Percentiles rank a stretch among this genome's conserved stretches.
These are phyloP conservation scores for Galerina sulciceps DNA, from an alignment of 768 basidiomycete genomes.

Conservation along the genomic window DNA sequence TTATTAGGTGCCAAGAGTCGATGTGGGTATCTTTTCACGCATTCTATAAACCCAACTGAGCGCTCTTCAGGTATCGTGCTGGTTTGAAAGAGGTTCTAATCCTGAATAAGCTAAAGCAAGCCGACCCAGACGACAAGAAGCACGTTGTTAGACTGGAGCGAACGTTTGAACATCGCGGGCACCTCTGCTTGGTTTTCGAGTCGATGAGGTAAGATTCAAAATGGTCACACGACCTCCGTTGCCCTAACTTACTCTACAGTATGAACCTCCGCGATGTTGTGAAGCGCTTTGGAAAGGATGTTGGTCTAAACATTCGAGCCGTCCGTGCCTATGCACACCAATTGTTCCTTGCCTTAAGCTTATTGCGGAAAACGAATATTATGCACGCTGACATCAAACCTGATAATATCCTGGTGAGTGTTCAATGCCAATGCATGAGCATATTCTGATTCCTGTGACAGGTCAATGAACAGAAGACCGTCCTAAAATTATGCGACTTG, in stretches of 20 bases:
- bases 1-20: conserved; percentile 92
- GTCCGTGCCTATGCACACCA: conserved; percentile 99
- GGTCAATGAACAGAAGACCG: conserved; percentile 95
- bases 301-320: conserved; percentile 93
- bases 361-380: conserved; percentile 87
- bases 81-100: conserved; percentile 93
- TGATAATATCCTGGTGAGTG: conserved; percentile 90
- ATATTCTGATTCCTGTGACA: conserved; percentile 31
- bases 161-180: conserved; percentile 97
- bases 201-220: conserved; percentile 71
- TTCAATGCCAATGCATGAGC: background rate
- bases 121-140: conserved; percentile 96
- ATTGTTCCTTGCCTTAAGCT: conserved; percentile 84
- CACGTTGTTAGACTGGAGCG: conserved; percentile 92
- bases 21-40: conserved; percentile 65
- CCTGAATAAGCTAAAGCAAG: conserved; percentile 81
- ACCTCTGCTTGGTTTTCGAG: conserved; percentile 96
- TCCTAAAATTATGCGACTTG: conserved; percentile 93
- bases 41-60: conserved; percentile 1
- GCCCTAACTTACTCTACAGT: conserved; percentile 40
- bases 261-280: conserved; percentile 99
- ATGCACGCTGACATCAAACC: conserved; percentile 99
- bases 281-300: conserved; percentile 97
- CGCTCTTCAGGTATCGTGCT: conserved; percentile 79
- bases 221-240: no score